phyloP scores from a whole-genome alignment of 176 grass and related monocot species.

The Melocanna baccifera region DNA sequence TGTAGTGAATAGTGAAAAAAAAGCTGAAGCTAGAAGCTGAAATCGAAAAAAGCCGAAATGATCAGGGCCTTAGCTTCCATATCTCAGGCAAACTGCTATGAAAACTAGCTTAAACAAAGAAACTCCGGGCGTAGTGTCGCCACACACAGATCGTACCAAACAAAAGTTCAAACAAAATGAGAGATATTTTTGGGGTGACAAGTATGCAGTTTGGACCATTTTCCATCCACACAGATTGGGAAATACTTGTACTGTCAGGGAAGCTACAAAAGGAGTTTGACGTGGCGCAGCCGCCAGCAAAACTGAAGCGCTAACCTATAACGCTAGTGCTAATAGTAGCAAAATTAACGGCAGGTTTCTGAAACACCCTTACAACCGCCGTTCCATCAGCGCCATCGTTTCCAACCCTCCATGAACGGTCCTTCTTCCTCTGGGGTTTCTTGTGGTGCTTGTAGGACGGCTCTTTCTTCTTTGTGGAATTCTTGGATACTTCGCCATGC shows the following conservation, averaged over 20 bases:
- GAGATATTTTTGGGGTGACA: not conserved
- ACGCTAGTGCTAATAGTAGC: not conserved
- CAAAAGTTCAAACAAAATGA: not conserved
- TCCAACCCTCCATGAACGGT: constrained; percentile 65
- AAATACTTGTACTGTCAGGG: not conserved
- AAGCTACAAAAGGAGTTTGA: not conserved
- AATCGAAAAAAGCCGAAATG: too few species aligned
- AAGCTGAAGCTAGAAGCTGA: too few species aligned
- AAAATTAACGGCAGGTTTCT: constrained; percentile 54
- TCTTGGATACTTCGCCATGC: constrained; percentile 1
- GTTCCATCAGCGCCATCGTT: constrained; percentile 57
- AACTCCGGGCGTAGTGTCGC: not conserved
- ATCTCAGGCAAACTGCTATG: not conserved
- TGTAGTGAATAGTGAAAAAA: too few species aligned
- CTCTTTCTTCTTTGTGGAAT: constrained; percentile 45
- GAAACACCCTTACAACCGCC: constrained; percentile 51
- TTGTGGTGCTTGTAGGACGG: constrained; percentile 57
- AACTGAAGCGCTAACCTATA: not conserved
- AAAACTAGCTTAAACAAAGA: not conserved
- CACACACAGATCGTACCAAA: not conserved
- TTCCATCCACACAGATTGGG: not conserved
- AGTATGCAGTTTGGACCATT: not conserved
- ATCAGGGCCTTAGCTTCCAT: too few species aligned
- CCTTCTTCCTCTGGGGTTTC: constrained; percentile 70
- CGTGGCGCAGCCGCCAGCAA: not conserved